Evolutionary conservation across 225 moss, liverwort and hornwort genomes (phyloP).

Genomic region (Straminergon stramineum): DNA sequence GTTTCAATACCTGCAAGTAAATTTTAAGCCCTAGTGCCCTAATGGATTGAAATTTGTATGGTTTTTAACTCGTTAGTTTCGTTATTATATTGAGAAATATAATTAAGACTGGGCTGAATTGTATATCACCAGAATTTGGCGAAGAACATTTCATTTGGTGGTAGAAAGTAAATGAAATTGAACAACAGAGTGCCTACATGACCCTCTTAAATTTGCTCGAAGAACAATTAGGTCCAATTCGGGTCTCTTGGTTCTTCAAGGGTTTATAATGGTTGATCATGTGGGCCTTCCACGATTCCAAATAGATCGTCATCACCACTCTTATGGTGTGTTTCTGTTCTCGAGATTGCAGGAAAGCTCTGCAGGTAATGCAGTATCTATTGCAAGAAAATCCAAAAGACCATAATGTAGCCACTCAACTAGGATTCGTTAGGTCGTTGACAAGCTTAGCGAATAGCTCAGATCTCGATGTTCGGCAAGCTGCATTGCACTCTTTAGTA

Average conservation of each 20-base stretch:
- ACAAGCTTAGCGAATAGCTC: constrained; percentile 41
- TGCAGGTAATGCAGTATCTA: constrained; percentile 84
- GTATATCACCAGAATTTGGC: neutral
- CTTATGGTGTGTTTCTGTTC: neutral
- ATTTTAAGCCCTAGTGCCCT: neutral
- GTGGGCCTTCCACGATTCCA: neutral
- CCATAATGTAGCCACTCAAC: constrained; percentile 60
- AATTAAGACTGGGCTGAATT: neutral
- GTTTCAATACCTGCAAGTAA: neutral
- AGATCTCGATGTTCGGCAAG: constrained; percentile 77
- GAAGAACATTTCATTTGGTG: neutral
- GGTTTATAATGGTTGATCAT: neutral
- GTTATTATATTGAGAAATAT: neutral
- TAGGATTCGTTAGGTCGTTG: constrained; percentile 59
- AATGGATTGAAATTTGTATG: neutral
- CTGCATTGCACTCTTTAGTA: constrained; percentile 54
- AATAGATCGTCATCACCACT: neutral
- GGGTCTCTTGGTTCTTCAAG: neutral
- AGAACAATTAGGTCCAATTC: neutral
- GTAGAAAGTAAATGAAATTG: neutral
- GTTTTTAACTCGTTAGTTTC: neutral
- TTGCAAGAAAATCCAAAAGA: constrained; percentile 70
- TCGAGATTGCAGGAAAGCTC: constrained; percentile 55
- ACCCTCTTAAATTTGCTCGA: neutral
- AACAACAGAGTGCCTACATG: too few relatives aligned